Evolutionary conservation across 257 asterid species (phyloP), one percentile per base, ranked within the genome.

Genomic region (Penstemon davidsonii): DNA sequence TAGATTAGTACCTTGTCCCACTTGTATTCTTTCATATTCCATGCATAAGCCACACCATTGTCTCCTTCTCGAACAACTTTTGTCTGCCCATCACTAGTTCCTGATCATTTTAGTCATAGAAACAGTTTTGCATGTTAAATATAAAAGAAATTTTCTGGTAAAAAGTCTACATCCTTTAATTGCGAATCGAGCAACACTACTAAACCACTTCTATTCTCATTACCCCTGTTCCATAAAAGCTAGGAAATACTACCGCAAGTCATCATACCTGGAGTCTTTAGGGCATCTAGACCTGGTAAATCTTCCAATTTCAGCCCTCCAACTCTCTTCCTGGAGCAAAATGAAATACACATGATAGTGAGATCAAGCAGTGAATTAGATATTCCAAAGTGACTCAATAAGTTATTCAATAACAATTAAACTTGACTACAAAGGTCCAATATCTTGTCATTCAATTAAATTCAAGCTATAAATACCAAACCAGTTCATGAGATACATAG

Each of bases 251-350:
- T 38, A 10, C 55, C 61, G 71, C 18, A 45, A 67, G 66, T 55
- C 59, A 66, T 61, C 66, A 58, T 83, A 94, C 99, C 99, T 78
- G 99, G 96, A 79, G 79, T 86, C 84, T 72, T 86, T 65, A 94
- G 70, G 56, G 93, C 80, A 71, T 94, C 99, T 42, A 87, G 84
- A 77, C 97, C 97, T 13, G 99, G 99, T 50, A 94, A 78, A 40
- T 91, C 99, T 72, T 94, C 89, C 85, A 94, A 79, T 79, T 94
- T 88, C 81, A 94, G 68, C 58, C 99, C 97, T 25, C 99, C 97
- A 74, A 91, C 99, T 79, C 79, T 88, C 75, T 94, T 94, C 92
- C 99, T 94, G 77, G 51, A 58, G 75, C 64, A 64, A 47, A 79
- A 73, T 51, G 70, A 76, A 64, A 68, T 15, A 60, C 19, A 13